A percentile compares a stretch with the other conserved stretches of the same genome.
Conservation (phyloP, 2,329 filamentous ascomycete species). For the Blastomyces emzantsi region DNA sequence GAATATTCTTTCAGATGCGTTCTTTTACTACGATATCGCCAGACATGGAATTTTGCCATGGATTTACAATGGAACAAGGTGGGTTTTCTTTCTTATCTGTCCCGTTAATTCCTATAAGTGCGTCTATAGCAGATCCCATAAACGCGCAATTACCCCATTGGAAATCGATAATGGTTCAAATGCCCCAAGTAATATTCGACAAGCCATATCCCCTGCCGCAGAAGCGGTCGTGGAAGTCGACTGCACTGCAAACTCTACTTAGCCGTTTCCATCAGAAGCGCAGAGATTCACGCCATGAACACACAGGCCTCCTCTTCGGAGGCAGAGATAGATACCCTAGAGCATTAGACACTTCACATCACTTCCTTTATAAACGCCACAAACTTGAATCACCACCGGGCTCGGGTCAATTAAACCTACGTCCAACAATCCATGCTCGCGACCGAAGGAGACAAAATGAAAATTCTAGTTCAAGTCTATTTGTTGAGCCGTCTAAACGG, state of each 20-base stretch:
- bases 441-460: not conserved
- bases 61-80: not conserved
- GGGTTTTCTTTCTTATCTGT: no score
- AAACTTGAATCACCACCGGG: not conserved
- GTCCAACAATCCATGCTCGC: not conserved
- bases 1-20: not conserved
- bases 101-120: not conserved
- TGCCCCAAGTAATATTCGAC: constrained; percentile 3
- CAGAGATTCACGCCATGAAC: not conserved
- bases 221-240: not conserved
- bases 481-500: not conserved
- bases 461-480: not conserved
- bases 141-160: not conserved
- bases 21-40: not conserved
- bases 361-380: not conserved
- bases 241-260: not conserved
- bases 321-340: not conserved
- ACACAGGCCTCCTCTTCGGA: not conserved
- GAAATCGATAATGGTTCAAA: not conserved
- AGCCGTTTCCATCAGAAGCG: not conserved
- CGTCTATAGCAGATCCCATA: not conserved
- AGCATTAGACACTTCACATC: not conserved
- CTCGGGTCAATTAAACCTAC: not conserved
- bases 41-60: not conserved
- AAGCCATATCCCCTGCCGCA: not conserved